Evolutionary conservation across 495 filamentous ascomycete species (phyloP).

Genomic region (Parathielavia hyrcaniae): DNA sequence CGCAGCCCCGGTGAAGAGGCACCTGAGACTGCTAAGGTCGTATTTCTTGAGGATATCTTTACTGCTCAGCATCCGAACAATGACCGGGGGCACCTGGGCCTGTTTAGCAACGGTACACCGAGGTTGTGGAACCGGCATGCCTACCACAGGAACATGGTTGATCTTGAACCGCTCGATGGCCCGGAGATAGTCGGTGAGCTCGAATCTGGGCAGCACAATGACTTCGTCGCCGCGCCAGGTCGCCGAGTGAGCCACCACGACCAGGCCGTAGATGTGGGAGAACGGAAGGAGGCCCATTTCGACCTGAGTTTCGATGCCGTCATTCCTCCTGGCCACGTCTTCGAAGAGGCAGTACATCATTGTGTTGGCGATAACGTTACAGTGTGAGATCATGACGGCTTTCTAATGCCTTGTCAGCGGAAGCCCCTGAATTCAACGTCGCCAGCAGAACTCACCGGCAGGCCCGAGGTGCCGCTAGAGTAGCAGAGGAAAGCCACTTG

Average conservation of each 20-base stretch:
- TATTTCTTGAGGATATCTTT: constrained; percentile 57
- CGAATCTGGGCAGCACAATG: constrained; percentile 81
- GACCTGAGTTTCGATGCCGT: constrained; percentile 51
- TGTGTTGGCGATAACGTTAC: constrained; percentile 80
- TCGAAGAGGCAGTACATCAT: constrained; percentile 59
- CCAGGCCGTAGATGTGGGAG: constrained; percentile 80
- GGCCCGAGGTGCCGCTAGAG: constrained; percentile 79
- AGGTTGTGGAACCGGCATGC: not conserved
- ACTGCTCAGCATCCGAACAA: constrained; percentile 72
- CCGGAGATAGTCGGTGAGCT: constrained; percentile 57
- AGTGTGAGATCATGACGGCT: constrained; percentile 90
- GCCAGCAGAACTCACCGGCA: constrained; percentile 54
- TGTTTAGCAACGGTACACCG: constrained; percentile 31
- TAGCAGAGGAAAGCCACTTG: constrained; percentile 83
- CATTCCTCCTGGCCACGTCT: constrained; percentile 32
- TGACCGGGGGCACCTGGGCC: constrained; percentile 66
- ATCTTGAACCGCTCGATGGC: constrained; percentile 72
- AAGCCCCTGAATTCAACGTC: not conserved
- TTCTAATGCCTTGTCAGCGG: constrained; percentile 53
- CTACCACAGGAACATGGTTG: constrained; percentile 57
- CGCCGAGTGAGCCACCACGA: constrained; percentile 64
- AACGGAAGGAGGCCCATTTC: constrained; percentile 70
- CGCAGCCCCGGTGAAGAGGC: constrained; percentile 75
- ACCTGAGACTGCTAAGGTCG: constrained; percentile 62
- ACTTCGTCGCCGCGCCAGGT: constrained; percentile 71